Evolutionary conservation across 805 yeast genomes (phyloP), one percentile per base, ranked within the genome.

Genomic region (Cyberlindnera mycetangii): DNA sequence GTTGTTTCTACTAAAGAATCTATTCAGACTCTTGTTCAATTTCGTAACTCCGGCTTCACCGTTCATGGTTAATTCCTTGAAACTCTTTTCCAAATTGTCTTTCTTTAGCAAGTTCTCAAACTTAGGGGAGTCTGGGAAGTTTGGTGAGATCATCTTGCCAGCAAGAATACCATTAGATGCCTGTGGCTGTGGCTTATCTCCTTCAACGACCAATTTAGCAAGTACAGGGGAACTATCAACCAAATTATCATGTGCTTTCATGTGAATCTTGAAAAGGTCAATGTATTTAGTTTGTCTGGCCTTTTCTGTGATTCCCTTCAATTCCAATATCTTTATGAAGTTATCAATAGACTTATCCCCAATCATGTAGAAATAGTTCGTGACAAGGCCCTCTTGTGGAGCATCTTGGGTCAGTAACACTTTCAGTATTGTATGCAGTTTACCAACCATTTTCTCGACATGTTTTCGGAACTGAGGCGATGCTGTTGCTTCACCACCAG

Each of bases 21-120:
- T 77, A 8, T 88, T 86, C 48, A 84, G 72, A 50, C 81, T 83
- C 56, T 83, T 89, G 58, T 82, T 82, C 43, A 84, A 59, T 53
- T 76, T 81, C 59, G 69, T 82, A 20, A 81, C 81, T 45, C 79
- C 79, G 34, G 72, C 79, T 47, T 83, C 89, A 28, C 83, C 75
- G 47, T 77, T 73, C 50, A 62, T 68, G 45, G 62, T 72, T 32
- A 56, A 60, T 33, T 61, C 65, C 32, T 64, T 65, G 60, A 71
- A 62, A 36, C 62, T 60, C 43, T 59, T 56, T 38, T 61, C 66
- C 41, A 71, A 51, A 28, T 61, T 56, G 19, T 59, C 64, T 32
- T 61, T 56, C 37, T 68, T 64, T 20, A 55, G 39, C 14, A 59
- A 41, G 30, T 48, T 56, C 20, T 60, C 64, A 39, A 61, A 49